A percentile compares a stretch with the other conserved stretches of the same genome.
These are phyloP conservation scores for Akanthomyces muscarius DNA, from an alignment of 2,329 filamentous ascomycete genomes.

Conservation along the genomic window DNA sequence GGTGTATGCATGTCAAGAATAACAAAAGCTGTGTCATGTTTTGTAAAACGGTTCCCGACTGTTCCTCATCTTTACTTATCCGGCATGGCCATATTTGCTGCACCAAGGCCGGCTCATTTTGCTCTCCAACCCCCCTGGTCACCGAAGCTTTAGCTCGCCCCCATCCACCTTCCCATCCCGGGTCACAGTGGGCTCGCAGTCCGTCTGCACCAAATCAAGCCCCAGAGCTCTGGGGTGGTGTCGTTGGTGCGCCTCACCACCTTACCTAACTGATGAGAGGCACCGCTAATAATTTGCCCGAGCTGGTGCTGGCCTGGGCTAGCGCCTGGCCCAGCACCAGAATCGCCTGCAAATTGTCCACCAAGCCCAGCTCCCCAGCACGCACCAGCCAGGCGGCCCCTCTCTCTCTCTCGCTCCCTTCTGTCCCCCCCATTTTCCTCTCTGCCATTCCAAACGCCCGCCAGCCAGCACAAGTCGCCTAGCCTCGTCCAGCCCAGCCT, in stretches of 20 bases:
- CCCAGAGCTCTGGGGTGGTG: too few species aligned
- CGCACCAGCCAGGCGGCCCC: constrained; percentile 3
- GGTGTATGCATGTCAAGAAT: not conserved
- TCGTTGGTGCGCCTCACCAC: too few species aligned
- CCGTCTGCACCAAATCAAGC: too few species aligned
- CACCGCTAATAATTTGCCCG: not conserved
- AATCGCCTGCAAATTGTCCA: not conserved
- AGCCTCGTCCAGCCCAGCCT: constrained; percentile 5
- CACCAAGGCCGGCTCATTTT: too few species aligned
- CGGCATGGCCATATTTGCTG: too few species aligned
- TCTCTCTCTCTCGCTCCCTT: not conserved
- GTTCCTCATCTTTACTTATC: too few species aligned
- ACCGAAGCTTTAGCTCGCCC: not conserved
- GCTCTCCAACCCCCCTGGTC: too few species aligned
- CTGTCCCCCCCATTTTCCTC: not conserved
- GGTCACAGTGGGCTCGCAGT: not conserved
- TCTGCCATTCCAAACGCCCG: constrained; percentile 6
- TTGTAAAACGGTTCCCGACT: not conserved
- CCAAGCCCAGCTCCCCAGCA: not conserved
- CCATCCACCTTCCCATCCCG: not conserved
- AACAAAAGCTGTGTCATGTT: not conserved
- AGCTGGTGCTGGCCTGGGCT: not conserved
- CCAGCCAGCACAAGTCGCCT: not conserved
- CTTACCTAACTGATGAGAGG: too few species aligned
- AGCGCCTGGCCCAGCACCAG: not conserved